Base-by-base conservation (phyloP, 2,329 filamentous ascomycete species). In the Apiospora arundinis region DNA sequence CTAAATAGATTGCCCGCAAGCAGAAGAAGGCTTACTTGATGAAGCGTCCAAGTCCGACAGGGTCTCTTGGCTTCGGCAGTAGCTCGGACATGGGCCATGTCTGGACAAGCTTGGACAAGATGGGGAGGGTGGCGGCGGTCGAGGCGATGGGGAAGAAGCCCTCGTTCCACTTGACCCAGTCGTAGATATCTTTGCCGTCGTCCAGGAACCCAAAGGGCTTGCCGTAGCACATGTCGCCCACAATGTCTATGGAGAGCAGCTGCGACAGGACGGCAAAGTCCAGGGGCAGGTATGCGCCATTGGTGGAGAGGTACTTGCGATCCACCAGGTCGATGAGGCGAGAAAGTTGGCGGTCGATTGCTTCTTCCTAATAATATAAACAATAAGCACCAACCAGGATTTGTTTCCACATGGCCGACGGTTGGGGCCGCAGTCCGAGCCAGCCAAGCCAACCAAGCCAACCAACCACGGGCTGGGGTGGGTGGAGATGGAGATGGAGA, bases 181-280 rank as follows among this genome's bases (percentile, higher is more conserved):
- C 72, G 40, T 69, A 80, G 77, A 82, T 74, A 70, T 82, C 79
- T 9, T 73, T 72, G 2, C 77, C 80, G 7, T 76, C 72, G 16
- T 81, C 78, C 5, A 82, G 72, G 68, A 82, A 82, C 14, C 81
- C 80, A 56, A 82, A 79, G 46, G 73, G 72, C 70, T 77, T 76
- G 9, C 77, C 78, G 67, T 80, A 82, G 2, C 79, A 81, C 65
- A 78, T 76, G 69, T 81, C 79, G 6, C 80, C 80, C 14, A 82
- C 71, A 18, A 81, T 74, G 72, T 82, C 80, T 44, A 81, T 81
- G n/a, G 79, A 77, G 37, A 79, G 76, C 72, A 79, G 83, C 69
- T 80, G 83, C 69, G 85, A 81, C 80, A 81, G 83, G 37, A 79
- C 70, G 42, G 82, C 80, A 18, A 85, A 81, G 23, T 82, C 76